Base-by-base conservation (phyloP, 305 asterid genomes). In the Coffea humblotiana region DNA sequence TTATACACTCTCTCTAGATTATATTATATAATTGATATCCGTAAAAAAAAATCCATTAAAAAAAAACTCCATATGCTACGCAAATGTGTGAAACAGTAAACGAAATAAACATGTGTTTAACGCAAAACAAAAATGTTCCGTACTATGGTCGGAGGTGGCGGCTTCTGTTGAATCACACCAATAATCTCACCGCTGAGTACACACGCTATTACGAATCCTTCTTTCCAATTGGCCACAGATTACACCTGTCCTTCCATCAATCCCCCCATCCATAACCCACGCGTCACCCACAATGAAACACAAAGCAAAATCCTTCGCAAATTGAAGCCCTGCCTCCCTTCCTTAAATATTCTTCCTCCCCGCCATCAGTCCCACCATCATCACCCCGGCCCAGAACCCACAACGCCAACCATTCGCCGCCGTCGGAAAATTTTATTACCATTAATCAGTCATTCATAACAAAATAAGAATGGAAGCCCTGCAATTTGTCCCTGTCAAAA, bases 391-490 rank as follows among this genome's bases (percentile, higher is more conserved):
- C 29, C 29, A 29, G 32, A 29, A 29, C 32, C 32, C 32, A 29
- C 32, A 40, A 40, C 49, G 37, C 18, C 27, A 29, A 37, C 3
- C 43, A 37, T 37, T 37, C 43, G 10, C 66, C 51, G 51, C 82
- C 72, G 68, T 63, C 70, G 29, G 43, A 10, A 43, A 67, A 29
- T 23, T 63, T 67, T 7, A 35, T 35, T 37, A 37, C 43, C 43
- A 1, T 4, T 5, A 37, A 0, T 5, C 43, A 4, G 5, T 37
- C 43, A 37, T 37, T 37, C 43, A 37, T 37, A 2, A 37, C 43
- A 37, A 7, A 15, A 18, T 14, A 48, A 8, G 68, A 29, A 90
- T 93, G 97, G 97, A 88, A 40, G 87, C 81, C 74, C 86, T 93
- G 66, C 85, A 86, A 51, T 84, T 88, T 25, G 72, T 85, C 48